Evolutionary conservation across 2,329 filamentous ascomycete genomes (phyloP).

Genomic region (Aspergillus latus): DNA sequence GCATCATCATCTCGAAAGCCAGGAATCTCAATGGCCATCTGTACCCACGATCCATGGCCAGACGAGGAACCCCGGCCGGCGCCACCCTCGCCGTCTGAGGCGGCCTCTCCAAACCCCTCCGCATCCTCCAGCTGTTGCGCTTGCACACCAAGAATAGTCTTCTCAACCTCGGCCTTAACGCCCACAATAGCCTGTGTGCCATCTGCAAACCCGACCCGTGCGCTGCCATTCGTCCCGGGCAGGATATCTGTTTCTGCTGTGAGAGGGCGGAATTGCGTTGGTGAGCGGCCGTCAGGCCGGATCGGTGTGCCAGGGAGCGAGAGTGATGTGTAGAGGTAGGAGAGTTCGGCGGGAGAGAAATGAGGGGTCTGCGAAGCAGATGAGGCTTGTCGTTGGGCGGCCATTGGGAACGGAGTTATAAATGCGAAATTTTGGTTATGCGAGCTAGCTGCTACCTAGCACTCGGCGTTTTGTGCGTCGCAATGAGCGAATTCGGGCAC

Average conservation of each 20-base stretch:
- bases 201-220: constrained; percentile 89
- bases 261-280: constrained; percentile 86
- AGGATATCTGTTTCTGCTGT: constrained; percentile 88
- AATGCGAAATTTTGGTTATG: background rate
- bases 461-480: background rate
- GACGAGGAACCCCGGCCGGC: constrained; percentile 16
- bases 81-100: constrained; percentile 24
- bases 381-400: constrained; percentile 61
- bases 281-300: constrained; percentile 78
- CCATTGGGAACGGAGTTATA: constrained; percentile 48
- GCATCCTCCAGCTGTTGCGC: constrained; percentile 36
- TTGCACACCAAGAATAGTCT: constrained; percentile 51
- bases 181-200: constrained; percentile 95
- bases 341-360: constrained; percentile 92
- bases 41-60: constrained; percentile 72
- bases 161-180: constrained; percentile 91
- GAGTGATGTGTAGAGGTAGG: constrained; percentile 89
- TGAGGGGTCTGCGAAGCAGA: constrained; percentile 53
- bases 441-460: constrained; percentile 4
- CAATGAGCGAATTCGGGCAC: background rate
- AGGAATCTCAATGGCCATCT: constrained; percentile 88
- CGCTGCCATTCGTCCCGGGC: constrained; percentile 88
- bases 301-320: constrained; percentile 71
- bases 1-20: constrained; percentile 89
- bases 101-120: constrained; percentile 21